Conservation (phyloP, 805 yeast genomes). For the Metschnikowia kunwiensis region DNA sequence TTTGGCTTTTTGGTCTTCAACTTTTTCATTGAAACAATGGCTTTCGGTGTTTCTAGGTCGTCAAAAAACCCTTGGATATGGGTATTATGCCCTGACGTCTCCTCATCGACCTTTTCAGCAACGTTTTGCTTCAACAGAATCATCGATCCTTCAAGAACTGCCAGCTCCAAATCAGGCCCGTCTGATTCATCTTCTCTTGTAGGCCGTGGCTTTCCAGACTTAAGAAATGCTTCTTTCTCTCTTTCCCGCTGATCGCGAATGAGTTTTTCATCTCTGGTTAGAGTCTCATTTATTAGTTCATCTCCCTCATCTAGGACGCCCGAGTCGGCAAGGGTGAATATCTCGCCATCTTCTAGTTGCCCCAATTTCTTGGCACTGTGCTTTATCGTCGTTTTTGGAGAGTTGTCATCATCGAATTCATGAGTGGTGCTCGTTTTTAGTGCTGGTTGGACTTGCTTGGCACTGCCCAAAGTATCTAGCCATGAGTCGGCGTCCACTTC, state of each 20-base stretch:
- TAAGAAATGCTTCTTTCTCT: slow-evolving; percentile 13
- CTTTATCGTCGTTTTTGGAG: slow-evolving; percentile 34
- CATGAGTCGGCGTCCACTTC: slow-evolving; percentile 14
- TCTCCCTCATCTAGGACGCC: slow-evolving; percentile 34
- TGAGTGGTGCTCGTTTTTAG: background rate
- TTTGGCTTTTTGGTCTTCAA: slow-evolving; percentile 37
- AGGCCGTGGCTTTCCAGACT: slow-evolving; percentile 7
- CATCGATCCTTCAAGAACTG: slow-evolving; percentile 4
- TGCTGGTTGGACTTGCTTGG: slow-evolving; percentile 5
- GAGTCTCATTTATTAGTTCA: slow-evolving; percentile 39
- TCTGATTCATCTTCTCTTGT: slow-evolving; percentile 4
- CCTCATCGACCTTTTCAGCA: background rate
- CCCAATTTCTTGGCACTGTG: slow-evolving; percentile 44
- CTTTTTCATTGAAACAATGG: slow-evolving; percentile 40
- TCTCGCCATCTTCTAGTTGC: slow-evolving; percentile 37
- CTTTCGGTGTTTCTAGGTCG: slow-evolving; percentile 15
- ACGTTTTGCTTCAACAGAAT: slow-evolving; percentile 5
- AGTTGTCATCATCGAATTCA: background rate
- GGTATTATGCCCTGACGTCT: background rate
- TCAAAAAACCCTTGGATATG: slow-evolving; percentile 7
- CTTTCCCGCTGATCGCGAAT: slow-evolving; percentile 28
- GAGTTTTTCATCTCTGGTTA: slow-evolving; percentile 24
- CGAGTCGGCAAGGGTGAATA: slow-evolving; percentile 59
- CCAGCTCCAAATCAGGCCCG: background rate
- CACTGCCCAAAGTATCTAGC: slow-evolving; percentile 19